Conservation (phyloP, 768 basidiomycete genomes). For the Clavulina sp. region DNA sequence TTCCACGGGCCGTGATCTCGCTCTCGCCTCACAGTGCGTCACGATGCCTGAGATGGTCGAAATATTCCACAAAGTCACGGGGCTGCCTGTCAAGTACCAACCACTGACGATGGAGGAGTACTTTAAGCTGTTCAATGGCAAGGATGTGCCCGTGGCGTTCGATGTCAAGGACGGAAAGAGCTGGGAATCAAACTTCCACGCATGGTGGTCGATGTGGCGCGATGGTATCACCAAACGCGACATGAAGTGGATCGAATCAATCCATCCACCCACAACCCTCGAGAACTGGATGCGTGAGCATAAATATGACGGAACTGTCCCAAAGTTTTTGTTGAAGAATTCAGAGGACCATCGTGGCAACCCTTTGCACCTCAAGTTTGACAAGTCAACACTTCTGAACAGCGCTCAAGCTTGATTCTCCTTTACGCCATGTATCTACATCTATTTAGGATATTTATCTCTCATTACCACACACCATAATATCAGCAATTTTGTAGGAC, state of each 20-base stretch:
- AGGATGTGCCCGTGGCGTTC: slow-evolving; percentile 19
- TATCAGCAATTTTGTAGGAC: too few relatives aligned
- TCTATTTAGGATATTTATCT: too few relatives aligned
- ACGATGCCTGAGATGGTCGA: slow-evolving; percentile 23
- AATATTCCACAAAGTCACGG: slow-evolving; percentile 24
- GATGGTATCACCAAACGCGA: slow-evolving; percentile 29
- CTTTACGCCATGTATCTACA: too few relatives aligned
- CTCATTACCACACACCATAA: too few relatives aligned
- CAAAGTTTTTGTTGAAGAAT: slow-evolving; percentile 15
- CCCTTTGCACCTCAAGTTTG: too few relatives aligned
- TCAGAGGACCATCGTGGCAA: slow-evolving; percentile 9
- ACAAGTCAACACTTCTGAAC: too few relatives aligned
- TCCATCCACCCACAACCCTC: slow-evolving; percentile 23
- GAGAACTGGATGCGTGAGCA: slow-evolving; percentile 27
- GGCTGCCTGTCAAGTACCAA: slow-evolving; percentile 20
- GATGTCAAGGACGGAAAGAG: slow-evolving; percentile 20
- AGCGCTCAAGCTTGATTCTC: too few relatives aligned
- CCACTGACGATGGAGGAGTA: slow-evolving; percentile 21
- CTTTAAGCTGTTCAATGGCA: slow-evolving; percentile 18
- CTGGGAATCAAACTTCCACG: slow-evolving; percentile 26
- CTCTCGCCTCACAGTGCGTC: slow-evolving; percentile 23
- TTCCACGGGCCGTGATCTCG: slow-evolving; percentile 23
- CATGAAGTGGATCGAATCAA: slow-evolving; percentile 26
- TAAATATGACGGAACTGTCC: slow-evolving; percentile 16
- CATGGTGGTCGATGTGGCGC: slow-evolving; percentile 27